Percentiles rank a stretch among this genome's conserved stretches.
Conservation (phyloP, 352 stramenopile species). For the Phytophthora constricta region DNA sequence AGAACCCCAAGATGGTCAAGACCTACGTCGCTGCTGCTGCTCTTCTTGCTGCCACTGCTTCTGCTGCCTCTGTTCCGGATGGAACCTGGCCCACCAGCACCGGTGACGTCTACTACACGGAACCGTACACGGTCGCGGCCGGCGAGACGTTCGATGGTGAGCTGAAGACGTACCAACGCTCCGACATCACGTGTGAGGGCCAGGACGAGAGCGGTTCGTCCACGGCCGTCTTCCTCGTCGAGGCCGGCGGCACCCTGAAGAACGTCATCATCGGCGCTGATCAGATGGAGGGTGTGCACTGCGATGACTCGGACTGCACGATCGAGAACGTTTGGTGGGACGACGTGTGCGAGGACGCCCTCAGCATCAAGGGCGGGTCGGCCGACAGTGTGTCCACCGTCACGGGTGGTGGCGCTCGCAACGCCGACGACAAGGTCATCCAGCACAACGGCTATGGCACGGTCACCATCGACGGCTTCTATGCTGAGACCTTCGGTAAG, state of each 20-base stretch:
- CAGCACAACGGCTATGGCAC: slow-evolving; percentile 56
- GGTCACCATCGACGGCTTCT: slow-evolving; percentile 55
- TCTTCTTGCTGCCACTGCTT: slow-evolving; percentile 3
- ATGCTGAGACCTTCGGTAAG: slow-evolving; percentile 52
- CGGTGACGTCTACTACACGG: slow-evolving; percentile 26
- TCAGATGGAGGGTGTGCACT: slow-evolving; percentile 60
- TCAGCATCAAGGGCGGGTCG: slow-evolving; percentile 50
- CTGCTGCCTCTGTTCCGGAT: slow-evolving; percentile 26
- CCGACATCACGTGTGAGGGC: slow-evolving; percentile 46
- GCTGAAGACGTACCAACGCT: slow-evolving; percentile 66
- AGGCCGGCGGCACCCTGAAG: slow-evolving; percentile 53
- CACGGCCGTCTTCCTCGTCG: slow-evolving; percentile 45
- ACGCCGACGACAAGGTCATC: slow-evolving; percentile 59
- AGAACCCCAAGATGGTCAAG: slow-evolving; percentile 30
- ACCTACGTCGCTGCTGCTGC: slow-evolving; percentile 7
- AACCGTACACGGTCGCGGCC: slow-evolving; percentile 40
- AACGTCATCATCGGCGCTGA: slow-evolving; percentile 60
- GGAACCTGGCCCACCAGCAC: slow-evolving; percentile 34
- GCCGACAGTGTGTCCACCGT: slow-evolving; percentile 39
- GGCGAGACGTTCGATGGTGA: slow-evolving; percentile 58
- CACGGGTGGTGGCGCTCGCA: slow-evolving; percentile 43
- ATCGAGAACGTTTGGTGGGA: slow-evolving; percentile 68
- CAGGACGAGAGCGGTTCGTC: slow-evolving; percentile 35
- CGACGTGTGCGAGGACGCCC: slow-evolving; percentile 54
- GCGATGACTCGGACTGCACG: slow-evolving; percentile 42